These are phyloP conservation scores for Clitopilus passeckerianus DNA, from an alignment of 768 basidiomycete genomes.

Conservation along the genomic window DNA sequence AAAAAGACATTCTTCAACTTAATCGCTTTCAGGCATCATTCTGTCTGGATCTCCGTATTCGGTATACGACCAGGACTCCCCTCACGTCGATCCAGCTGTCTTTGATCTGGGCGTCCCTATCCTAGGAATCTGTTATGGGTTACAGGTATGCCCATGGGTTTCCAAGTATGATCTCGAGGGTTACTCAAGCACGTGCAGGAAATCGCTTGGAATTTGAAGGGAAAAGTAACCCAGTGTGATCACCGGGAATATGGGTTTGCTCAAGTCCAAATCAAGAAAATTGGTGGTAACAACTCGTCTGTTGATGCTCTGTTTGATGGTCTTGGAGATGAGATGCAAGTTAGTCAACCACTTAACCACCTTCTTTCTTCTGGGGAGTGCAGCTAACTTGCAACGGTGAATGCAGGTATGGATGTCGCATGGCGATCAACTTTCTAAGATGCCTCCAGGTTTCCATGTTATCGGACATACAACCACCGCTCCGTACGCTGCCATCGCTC, in stretches of 20 bases:
- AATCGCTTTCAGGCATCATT: slow-evolving; percentile 64
- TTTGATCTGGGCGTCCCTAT: slow-evolving; percentile 88
- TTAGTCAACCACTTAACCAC: slow-evolving; percentile 27
- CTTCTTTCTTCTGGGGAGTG: background rate
- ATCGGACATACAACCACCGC: slow-evolving; percentile 86
- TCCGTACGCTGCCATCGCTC: slow-evolving; percentile 91
- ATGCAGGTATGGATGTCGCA: slow-evolving; percentile 99
- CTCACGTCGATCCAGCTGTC: slow-evolving; percentile 90
- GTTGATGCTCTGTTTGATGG: slow-evolving; percentile 81
- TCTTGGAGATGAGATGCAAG: slow-evolving; percentile 87
- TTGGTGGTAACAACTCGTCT: slow-evolving; percentile 40
- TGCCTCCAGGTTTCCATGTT: slow-evolving; percentile 80
- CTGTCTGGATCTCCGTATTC: slow-evolving; percentile 98
- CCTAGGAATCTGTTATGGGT: slow-evolving; percentile 95
- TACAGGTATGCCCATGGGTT: slow-evolving; percentile 56
- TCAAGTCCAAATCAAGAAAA: slow-evolving; percentile 65
- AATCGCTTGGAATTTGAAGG: slow-evolving; percentile 85
- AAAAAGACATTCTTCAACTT: background rate
- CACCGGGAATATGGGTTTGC: slow-evolving; percentile 97
- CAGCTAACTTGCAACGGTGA: background rate
- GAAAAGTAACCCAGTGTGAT: slow-evolving; percentile 78
- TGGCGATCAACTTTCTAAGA: slow-evolving; percentile 84
- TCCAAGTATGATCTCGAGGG: background rate
- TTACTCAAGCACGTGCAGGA: slow-evolving; percentile 48
- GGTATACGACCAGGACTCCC: slow-evolving; percentile 89